Evolutionary conservation across 305 asterid genomes (phyloP).

Genomic region (Fraxinus velutina): DNA sequence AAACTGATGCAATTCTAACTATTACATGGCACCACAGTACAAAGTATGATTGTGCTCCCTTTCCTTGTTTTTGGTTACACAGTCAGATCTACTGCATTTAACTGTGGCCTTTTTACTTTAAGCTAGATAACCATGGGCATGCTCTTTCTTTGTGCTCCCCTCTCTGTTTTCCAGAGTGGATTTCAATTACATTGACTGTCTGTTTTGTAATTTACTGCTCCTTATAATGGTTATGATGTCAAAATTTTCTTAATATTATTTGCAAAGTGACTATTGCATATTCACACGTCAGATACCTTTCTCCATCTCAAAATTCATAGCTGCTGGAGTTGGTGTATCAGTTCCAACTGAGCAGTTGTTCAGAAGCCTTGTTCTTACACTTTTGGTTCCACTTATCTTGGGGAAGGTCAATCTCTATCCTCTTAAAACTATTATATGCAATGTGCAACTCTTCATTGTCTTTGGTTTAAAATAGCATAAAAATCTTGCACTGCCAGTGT

Average conservation of each 20-base stretch:
- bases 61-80: neutral
- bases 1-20: neutral
- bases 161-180: neutral
- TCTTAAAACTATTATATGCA: constrained; percentile 10
- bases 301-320: constrained; percentile 70
- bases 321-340: constrained; percentile 78
- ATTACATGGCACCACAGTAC: neutral
- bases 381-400: constrained; percentile 69
- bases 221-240: neutral
- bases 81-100: neutral
- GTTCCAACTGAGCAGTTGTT: constrained; percentile 63
- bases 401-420: constrained; percentile 59
- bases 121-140: neutral
- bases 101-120: neutral
- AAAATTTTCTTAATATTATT: constrained; percentile 12
- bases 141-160: neutral
- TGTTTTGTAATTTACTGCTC: neutral
- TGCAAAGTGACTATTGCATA: constrained; percentile 25
- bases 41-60: neutral
- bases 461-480: neutral
- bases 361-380: constrained; percentile 76
- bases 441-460: neutral
- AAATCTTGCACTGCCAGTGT: neutral
- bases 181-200: neutral
- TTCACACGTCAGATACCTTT: constrained; percentile 63